These are phyloP conservation scores for Fusarium torreyae DNA, from an alignment of 2,329 filamentous ascomycete species.

Conservation along the genomic window DNA sequence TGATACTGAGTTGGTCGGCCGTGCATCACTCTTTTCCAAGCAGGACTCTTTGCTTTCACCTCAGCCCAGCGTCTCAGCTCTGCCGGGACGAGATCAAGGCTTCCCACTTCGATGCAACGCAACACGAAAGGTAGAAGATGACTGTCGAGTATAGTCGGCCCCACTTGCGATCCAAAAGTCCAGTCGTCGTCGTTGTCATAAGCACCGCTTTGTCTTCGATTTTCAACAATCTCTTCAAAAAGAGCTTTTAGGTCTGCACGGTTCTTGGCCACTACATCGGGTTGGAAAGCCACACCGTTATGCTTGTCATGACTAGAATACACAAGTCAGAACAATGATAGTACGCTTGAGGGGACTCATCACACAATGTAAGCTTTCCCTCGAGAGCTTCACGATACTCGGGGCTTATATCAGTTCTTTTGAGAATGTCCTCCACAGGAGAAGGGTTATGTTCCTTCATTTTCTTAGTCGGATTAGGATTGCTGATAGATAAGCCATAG, in stretches of 20 bases:
- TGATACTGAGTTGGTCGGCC: constrained; percentile 25
- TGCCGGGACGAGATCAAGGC: constrained; percentile 18
- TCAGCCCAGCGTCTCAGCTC: constrained; percentile 27
- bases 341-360: accelerated
- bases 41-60: constrained; percentile 12
- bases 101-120: constrained; percentile 28
- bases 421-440: constrained; percentile 15
- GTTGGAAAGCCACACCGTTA: constrained; percentile 25
- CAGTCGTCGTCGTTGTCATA: constrained; percentile 6
- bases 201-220: constrained; percentile 18
- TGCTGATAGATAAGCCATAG: constrained; percentile 24
- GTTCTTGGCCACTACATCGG: constrained; percentile 18
- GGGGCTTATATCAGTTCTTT: constrained; percentile 15
- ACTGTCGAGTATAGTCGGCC: constrained; percentile 32
- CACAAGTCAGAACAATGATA: not conserved
- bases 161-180: constrained; percentile 21
- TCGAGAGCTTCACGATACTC: constrained; percentile 19
- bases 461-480: constrained; percentile 19
- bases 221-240: constrained; percentile 12
- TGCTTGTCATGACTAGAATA: constrained; percentile 16
- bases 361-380: constrained; percentile 23
- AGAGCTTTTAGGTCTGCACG: constrained; percentile 8
- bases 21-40: constrained; percentile 30
- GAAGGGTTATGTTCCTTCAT: constrained; percentile 25
- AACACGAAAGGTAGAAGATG: constrained; percentile 29